Base-by-base conservation (phyloP, 768 basidiomycete species). In the Neoboletus subvelutipes region DNA sequence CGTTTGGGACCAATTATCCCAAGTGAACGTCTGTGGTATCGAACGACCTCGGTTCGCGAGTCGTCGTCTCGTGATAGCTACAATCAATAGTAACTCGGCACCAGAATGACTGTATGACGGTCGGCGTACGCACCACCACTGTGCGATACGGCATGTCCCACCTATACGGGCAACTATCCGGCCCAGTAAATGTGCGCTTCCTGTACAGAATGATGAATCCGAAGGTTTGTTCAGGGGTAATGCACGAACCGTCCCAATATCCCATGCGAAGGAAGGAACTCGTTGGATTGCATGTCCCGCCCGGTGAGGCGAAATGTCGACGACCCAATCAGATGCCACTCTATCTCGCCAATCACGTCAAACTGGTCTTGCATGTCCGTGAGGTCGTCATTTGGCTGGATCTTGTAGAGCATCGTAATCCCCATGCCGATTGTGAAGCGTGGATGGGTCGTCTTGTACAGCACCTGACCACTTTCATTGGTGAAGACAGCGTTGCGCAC, bases 291-390 rank as follows among this genome's bases (percentile, higher is more conserved):
- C 43, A 71, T 55, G n/a, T 67, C 68, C 13, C 55, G 42, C 2
- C 66, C 73, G 7, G 66, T 57, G 33, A 73, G 69, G 2, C 63
- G 65, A 34, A 78, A 60, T 31, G 57, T 67, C 5, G 73, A 68
- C 0, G 74, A 67, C 17, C 63, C 62, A 5, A 75, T 29, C 0
- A 63, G 1, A 20, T 62, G 67, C 70, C 74, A 76, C 12, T 76
- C 67, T 1, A 78, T 75, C 50, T 69, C 58, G 8, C 69, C 77
- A 5, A 77, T 61, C 3, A 50, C 52, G 0, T 64, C 67, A 51
- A 74, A 73, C 1, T 67, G 65, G 54, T 73, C 71, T 5, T 26
- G 63, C 65, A 70, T 66, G 36, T 69, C 67, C 52, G 33, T 37
- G 0, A 52, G 62, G 22, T 64, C 58, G 3, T 60, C 46, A 49